Evolutionary conservation across 2,329 filamentous ascomycete genomes (phyloP).

Genomic region (Sphaerulina vaccinii): DNA sequence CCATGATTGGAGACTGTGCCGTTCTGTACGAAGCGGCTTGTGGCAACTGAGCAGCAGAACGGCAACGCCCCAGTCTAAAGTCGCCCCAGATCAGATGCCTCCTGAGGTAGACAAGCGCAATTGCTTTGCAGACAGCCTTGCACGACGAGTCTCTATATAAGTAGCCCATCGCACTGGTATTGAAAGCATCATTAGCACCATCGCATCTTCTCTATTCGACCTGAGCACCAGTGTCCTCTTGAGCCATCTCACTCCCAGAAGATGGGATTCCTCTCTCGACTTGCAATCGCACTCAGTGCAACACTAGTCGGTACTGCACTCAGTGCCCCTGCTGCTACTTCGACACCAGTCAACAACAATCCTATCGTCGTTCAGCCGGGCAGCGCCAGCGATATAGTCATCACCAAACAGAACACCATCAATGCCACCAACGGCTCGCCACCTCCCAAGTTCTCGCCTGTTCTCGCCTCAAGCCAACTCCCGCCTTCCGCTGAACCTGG

Average conservation of each 20-base stretch:
- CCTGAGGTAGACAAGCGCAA: too few relatives aligned
- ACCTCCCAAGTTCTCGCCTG: not conserved
- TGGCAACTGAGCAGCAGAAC: too few relatives aligned
- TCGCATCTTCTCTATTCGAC: too few relatives aligned
- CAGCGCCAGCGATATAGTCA: conserved; percentile 24
- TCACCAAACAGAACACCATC: conserved; percentile 31
- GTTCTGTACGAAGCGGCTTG: too few relatives aligned
- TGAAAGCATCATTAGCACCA: not conserved
- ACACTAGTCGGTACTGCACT: not conserved
- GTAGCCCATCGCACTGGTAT: not conserved
- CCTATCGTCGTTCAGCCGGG: conserved; percentile 28
- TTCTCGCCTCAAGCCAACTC: not conserved
- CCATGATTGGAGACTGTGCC: too few relatives aligned
- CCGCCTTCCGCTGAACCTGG: conserved; percentile 29
- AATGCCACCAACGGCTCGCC: conserved; percentile 24
- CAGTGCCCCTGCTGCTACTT: not conserved
- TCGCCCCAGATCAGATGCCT: too few relatives aligned
- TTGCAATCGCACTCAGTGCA: not conserved
- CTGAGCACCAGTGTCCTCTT: too few relatives aligned
- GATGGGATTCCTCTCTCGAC: not conserved
- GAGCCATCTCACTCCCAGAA: too few relatives aligned
- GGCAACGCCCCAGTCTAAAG: too few relatives aligned
- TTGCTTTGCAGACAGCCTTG: not conserved
- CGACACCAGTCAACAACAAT: not conserved
- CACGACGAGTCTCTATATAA: not conserved